These are phyloP conservation scores for Penstemon davidsonii DNA, from an alignment of 257 asterid genomes.

Conservation along the genomic window DNA sequence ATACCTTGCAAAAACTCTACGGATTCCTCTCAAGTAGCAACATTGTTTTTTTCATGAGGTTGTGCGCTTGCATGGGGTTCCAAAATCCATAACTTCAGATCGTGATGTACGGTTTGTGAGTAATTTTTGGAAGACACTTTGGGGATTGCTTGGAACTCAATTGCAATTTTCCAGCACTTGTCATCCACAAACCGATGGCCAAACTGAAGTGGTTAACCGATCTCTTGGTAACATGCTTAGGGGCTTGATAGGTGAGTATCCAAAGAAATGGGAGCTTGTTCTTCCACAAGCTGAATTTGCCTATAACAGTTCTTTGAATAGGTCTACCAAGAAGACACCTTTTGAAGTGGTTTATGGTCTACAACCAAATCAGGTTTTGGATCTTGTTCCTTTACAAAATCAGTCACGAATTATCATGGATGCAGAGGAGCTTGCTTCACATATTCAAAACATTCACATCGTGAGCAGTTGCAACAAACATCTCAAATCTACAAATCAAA, in stretches of 20 bases:
- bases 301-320: no score
- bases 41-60: not conserved
- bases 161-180: not conserved
- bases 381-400: no score
- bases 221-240: not conserved
- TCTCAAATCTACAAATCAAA: conserved; percentile 1
- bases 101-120: not conserved
- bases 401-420: no score
- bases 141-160: not conserved
- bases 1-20: not conserved
- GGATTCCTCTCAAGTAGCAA: no score
- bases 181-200: conserved; percentile 14
- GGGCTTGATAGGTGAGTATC: not conserved
- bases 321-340: no score
- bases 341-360: no score
- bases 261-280: not conserved
- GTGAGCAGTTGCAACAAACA: not conserved
- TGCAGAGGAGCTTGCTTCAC: no score
- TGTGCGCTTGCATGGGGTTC: not conserved
- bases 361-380: conserved; percentile 10
- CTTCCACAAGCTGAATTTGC: no score
- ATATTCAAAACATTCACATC: no score
- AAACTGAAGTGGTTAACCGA: conserved; percentile 10
- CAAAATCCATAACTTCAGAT: not conserved
- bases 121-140: not conserved